Conservation (phyloP, 2,329 filamentous ascomycete species). For the Colletotrichum brevisporum region DNA sequence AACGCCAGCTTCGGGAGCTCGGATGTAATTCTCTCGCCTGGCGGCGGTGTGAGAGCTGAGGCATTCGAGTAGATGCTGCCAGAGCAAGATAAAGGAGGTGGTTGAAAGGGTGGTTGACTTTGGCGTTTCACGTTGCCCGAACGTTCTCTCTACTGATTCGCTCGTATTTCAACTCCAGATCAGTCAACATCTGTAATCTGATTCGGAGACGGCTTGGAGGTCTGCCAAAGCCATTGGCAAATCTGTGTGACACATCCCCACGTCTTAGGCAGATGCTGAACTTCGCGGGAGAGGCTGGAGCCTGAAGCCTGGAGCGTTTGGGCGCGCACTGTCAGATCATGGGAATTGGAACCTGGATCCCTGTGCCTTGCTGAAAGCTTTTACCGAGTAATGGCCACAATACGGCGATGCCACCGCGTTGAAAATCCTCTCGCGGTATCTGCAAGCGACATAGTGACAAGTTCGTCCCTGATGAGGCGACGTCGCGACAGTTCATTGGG, state of each 20-base stretch:
- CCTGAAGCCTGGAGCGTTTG: background rate
- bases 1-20: constrained; percentile 3
- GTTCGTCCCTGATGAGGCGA: background rate
- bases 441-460: background rate
- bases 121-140: too few relatives aligned
- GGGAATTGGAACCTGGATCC: background rate
- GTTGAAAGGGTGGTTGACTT: background rate
- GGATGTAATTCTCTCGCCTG: background rate
- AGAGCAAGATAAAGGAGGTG: background rate
- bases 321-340: background rate
- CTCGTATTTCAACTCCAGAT: background rate
- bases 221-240: constrained; percentile 7
- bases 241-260: constrained; percentile 14
- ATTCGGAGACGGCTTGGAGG: too few relatives aligned
- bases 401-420: too few relatives aligned
- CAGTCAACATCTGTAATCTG: background rate
- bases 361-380: too few relatives aligned
- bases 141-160: too few relatives aligned
- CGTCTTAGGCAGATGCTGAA: background rate
- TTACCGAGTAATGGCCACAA: background rate
- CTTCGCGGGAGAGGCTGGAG: background rate
- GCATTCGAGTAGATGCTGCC: background rate
- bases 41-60: background rate
- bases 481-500: background rate
- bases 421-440: background rate